A percentile compares a stretch with the other conserved stretches of the same genome.
Conservation (phyloP, 352 stramenopile genomes). For the Globisporangium cylindrosporum region DNA sequence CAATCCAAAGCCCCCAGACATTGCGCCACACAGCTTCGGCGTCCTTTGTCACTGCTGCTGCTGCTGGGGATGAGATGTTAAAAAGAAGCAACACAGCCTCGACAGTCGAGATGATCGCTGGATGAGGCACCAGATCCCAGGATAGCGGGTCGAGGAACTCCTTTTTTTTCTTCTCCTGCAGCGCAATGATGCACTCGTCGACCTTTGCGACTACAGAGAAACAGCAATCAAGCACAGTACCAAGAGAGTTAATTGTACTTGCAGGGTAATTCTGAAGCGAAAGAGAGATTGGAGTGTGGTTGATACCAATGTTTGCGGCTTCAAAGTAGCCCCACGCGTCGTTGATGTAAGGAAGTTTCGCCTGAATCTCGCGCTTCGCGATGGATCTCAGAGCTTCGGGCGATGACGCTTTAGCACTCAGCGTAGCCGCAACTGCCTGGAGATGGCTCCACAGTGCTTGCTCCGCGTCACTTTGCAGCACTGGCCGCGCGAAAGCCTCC, state of each 20-base stretch:
- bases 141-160: slow-evolving; percentile 64
- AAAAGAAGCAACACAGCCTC: slow-evolving; percentile 62
- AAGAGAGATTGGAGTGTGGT: background rate
- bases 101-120: slow-evolving; percentile 41
- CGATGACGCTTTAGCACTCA: background rate
- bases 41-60: slow-evolving; percentile 4
- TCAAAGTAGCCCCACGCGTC: slow-evolving; percentile 52
- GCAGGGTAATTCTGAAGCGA: background rate
- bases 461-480: background rate
- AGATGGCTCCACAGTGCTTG: slow-evolving; percentile 8
- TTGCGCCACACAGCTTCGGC: slow-evolving; percentile 42
- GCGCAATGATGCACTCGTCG: slow-evolving; percentile 55
- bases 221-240: background rate
- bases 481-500: background rate
- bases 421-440: slow-evolving; percentile 1
- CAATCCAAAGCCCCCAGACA: slow-evolving; percentile 64
- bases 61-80: slow-evolving; percentile 25
- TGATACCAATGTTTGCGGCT: slow-evolving; percentile 49
- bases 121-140: slow-evolving; percentile 51
- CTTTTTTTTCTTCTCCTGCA: slow-evolving; percentile 51
- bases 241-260: background rate
- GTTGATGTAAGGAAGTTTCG: slow-evolving; percentile 42
- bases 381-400: background rate
- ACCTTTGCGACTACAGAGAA: slow-evolving; percentile 39
- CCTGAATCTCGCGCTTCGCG: slow-evolving; percentile 28